Percentiles rank a stretch among this genome's conserved stretches.
Evolutionary conservation across 2,329 filamentous ascomycete genomes (phyloP).

Genomic region (Botrytis deweyae): DNA sequence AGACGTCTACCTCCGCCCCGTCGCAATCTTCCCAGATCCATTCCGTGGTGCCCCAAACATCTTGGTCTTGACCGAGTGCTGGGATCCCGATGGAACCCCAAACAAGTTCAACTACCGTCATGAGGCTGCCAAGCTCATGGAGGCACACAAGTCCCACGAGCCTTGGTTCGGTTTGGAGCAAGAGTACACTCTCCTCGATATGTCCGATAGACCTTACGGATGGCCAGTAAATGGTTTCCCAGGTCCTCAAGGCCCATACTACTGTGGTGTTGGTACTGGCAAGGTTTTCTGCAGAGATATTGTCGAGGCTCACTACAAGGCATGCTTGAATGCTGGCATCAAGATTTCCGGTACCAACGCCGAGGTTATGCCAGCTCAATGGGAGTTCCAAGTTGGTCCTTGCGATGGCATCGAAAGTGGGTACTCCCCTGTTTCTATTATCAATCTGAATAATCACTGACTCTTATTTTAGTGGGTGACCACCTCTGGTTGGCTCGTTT

Average conservation of each 20-base stretch:
- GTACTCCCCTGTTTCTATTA: constrained; percentile 34
- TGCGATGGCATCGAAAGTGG: constrained; percentile 80
- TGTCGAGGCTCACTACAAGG: constrained; percentile 91
- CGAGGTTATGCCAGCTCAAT: constrained; percentile 97
- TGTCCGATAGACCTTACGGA: constrained; percentile 85
- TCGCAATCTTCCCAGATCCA: constrained; percentile 86
- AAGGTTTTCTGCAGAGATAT: constrained; percentile 98
- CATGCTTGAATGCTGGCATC: constrained; percentile 79
- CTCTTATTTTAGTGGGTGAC: constrained; percentile 69
- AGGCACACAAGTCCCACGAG: constrained; percentile 74
- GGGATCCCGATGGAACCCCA: constrained; percentile 88
- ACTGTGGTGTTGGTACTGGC: constrained; percentile 96
- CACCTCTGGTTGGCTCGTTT: constrained; percentile 93
- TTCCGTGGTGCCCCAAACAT: constrained; percentile 90
- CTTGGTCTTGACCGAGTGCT: constrained; percentile 91
- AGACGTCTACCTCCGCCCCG: constrained; percentile 92
- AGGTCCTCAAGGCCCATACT: constrained; percentile 85
- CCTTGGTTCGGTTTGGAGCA: constrained; percentile 99
- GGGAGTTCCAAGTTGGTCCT: constrained; percentile 97
- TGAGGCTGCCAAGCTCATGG: constrained; percentile 86
- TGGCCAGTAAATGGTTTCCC: constrained; percentile 81
- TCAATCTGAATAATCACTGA: constrained; percentile 30
- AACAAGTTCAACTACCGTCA: constrained; percentile 99
- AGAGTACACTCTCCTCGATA: constrained; percentile 92
- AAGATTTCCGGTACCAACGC: constrained; percentile 98